Percentiles rank a stretch among this genome's conserved stretches.
phyloP scores from a whole-genome alignment of 2,329 filamentous ascomycete genomes.

The Phialophora verrucosa region DNA sequence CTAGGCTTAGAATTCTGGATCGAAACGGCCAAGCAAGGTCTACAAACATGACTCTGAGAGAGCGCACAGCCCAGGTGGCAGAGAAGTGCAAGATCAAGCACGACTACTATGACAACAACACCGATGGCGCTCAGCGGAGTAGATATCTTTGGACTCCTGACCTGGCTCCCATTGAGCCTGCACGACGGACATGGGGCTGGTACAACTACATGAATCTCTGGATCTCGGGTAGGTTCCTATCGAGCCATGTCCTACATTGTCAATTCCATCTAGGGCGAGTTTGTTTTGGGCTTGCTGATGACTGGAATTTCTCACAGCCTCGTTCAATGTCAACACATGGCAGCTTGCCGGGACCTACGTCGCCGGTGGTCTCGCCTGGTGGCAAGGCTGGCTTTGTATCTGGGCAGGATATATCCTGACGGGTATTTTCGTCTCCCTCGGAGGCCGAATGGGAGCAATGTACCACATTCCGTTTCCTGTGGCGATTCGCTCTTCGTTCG shows the following conservation, averaged over 20 bases:
- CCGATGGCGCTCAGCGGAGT: not conserved
- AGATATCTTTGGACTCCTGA: slow-evolving; percentile 21
- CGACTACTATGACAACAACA: slow-evolving; percentile 4
- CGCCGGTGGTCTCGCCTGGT: slow-evolving; percentile 61
- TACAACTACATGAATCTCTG: slow-evolving; percentile 69
- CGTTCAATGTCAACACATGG: slow-evolving; percentile 43
- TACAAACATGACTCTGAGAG: slow-evolving; percentile 11
- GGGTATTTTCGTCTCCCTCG: slow-evolving; percentile 46
- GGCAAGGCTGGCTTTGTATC: slow-evolving; percentile 86
- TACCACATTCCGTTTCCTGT: slow-evolving; percentile 52
- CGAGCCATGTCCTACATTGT: too few species aligned
- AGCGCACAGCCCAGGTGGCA: slow-evolving; percentile 4
- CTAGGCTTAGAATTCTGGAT: too few species aligned
- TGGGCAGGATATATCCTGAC: slow-evolving; percentile 51
- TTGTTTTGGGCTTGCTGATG: slow-evolving; percentile 1
- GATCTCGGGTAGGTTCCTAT: slow-evolving; percentile 10
- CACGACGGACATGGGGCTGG: slow-evolving; percentile 79
- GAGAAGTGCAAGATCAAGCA: slow-evolving; percentile 20
- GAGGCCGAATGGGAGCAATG: slow-evolving; percentile 51
- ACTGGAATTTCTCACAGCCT: slow-evolving; percentile 35
- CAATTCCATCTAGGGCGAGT: too few species aligned
- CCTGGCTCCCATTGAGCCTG: slow-evolving; percentile 70
- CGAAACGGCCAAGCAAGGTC: too few species aligned
- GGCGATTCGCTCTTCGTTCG: slow-evolving; percentile 50
- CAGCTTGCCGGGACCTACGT: slow-evolving; percentile 63